Evolutionary conservation across 2,329 filamentous ascomycete genomes (phyloP).

Genomic region (Trichoderma lentiforme): DNA sequence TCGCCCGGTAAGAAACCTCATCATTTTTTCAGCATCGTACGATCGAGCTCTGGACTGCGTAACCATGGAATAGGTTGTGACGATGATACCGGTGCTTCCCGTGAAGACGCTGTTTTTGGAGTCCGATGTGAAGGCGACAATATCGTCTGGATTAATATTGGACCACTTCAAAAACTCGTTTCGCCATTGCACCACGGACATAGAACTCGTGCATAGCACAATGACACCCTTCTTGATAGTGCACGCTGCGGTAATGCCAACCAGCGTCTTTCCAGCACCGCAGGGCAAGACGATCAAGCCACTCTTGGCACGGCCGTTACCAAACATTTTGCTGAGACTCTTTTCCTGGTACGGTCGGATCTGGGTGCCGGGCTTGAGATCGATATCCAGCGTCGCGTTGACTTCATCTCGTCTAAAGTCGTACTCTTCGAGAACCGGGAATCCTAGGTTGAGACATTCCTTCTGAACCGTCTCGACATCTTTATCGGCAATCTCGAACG

Average conservation of each 20-base stretch:
- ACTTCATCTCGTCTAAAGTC: conserved; percentile 89
- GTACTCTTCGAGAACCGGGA: conserved; percentile 92
- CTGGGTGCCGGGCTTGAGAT: conserved; percentile 81
- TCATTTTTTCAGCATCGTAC: conserved; percentile 94
- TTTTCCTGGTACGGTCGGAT: conserved; percentile 97
- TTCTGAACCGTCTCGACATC: conserved; percentile 85
- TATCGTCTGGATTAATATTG: conserved; percentile 87
- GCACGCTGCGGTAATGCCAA: conserved; percentile 96
- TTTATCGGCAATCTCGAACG: conserved; percentile 83
- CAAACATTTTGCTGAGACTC: conserved; percentile 98
- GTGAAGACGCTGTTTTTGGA: conserved; percentile 78
- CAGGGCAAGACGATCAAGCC: conserved; percentile 97
- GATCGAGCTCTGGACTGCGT: conserved; percentile 83
- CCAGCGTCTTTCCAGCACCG: conserved; percentile 93
- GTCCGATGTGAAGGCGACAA: conserved; percentile 91
- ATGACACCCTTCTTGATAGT: conserved; percentile 97
- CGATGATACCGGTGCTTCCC: conserved; percentile 89
- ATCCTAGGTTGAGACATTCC: conserved; percentile 79
- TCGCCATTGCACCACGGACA: conserved; percentile 97
- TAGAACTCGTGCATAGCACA: conserved; percentile 92
- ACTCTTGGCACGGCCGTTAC: conserved; percentile 93
- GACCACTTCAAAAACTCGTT: conserved; percentile 98
- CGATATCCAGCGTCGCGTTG: conserved; percentile 91
- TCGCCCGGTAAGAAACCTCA: conserved; percentile 82
- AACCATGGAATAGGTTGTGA: conserved; percentile 99